Evolutionary conservation across 2,329 filamentous ascomycete species (phyloP).

Genomic region (Microthyrium microscopicum): DNA sequence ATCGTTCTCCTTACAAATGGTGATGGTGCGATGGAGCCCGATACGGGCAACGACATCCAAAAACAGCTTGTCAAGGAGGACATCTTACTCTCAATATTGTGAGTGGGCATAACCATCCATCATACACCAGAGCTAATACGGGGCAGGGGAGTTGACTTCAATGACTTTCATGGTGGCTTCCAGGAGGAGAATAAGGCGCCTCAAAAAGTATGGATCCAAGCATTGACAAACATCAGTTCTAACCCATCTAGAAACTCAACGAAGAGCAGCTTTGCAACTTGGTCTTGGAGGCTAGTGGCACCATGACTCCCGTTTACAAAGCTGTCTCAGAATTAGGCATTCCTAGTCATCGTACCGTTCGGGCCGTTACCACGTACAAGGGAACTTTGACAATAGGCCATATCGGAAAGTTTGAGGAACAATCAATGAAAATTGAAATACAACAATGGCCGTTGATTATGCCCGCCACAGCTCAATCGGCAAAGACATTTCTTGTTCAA

Average conservation of each 20-base stretch:
- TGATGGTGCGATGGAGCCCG: conserved; percentile 51
- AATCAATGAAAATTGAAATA: conserved; percentile 66
- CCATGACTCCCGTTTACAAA: conserved; percentile 66
- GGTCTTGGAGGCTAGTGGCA: too few species aligned
- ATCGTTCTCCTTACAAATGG: conserved; percentile 82
- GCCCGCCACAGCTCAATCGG: conserved; percentile 53
- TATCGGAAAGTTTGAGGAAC: conserved; percentile 46
- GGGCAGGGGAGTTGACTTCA: conserved; percentile 76
- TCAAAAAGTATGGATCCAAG: conserved; percentile 39
- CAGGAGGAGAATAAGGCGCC: conserved; percentile 76
- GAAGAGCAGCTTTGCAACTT: too few species aligned
- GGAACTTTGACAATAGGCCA: conserved; percentile 70
- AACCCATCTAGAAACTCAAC: conserved; percentile 40
- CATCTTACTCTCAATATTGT: conserved; percentile 69
- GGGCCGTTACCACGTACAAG: conserved; percentile 62
- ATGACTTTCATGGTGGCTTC: conserved; percentile 74
- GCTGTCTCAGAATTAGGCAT: conserved; percentile 65
- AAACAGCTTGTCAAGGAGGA: conserved; percentile 56
- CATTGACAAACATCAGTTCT: conserved; percentile 8
- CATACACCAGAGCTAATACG: conserved; percentile 13
- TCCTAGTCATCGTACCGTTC: conserved; percentile 60
- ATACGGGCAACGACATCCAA: conserved; percentile 53
- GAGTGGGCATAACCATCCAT: conserved; percentile 29
- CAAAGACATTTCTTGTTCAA: conserved; percentile 50
- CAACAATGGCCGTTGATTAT: conserved; percentile 84